Percentiles rank a stretch among this genome's conserved stretches.
Conservation (phyloP, 2,329 filamentous ascomycete species). For the Phoma sp. region DNA sequence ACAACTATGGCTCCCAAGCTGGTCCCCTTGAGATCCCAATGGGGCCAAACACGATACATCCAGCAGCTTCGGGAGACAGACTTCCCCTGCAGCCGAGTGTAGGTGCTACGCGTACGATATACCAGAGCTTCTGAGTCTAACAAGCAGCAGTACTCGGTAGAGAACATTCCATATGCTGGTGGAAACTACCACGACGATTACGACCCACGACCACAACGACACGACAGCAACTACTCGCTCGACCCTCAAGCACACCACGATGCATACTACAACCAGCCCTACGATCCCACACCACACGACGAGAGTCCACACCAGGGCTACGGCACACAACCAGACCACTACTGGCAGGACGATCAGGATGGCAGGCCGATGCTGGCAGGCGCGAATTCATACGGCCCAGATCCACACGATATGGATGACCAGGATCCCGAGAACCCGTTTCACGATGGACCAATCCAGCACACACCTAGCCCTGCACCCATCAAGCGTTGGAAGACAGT, state of each 20-base stretch:
- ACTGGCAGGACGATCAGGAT: slow-evolving; percentile 74
- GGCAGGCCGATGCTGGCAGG: slow-evolving; percentile 77
- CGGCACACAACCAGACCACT: slow-evolving; percentile 57
- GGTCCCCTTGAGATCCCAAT: slow-evolving; percentile 73
- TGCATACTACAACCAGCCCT: slow-evolving; percentile 83
- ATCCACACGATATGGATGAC: slow-evolving; percentile 58
- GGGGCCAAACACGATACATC: slow-evolving; percentile 59
- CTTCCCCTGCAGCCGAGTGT: slow-evolving; percentile 86
- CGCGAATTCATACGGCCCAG: slow-evolving; percentile 67
- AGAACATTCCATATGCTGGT: slow-evolving; percentile 72
- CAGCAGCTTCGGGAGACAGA: slow-evolving; percentile 72
- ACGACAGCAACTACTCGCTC: slow-evolving; percentile 72
- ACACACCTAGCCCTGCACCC: slow-evolving; percentile 63
- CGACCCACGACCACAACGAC: slow-evolving; percentile 58
- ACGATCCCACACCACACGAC: slow-evolving; percentile 72
- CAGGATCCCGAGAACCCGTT: slow-evolving; percentile 50
- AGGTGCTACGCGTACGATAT: too few species aligned
- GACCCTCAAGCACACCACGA: slow-evolving; percentile 88
- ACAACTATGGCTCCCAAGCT: slow-evolving; percentile 67
- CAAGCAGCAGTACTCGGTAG: slow-evolving; percentile 69
- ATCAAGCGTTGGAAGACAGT: slow-evolving; percentile 97
- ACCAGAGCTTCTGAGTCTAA: too few species aligned
- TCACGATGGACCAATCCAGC: slow-evolving; percentile 52
- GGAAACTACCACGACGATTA: slow-evolving; percentile 65
- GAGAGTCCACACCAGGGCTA: slow-evolving; percentile 63